Percentiles rank a stretch among this genome's conserved stretches.
Conservation (phyloP, 1,139 yeast genomes). For the Candida sp. region DNA sequence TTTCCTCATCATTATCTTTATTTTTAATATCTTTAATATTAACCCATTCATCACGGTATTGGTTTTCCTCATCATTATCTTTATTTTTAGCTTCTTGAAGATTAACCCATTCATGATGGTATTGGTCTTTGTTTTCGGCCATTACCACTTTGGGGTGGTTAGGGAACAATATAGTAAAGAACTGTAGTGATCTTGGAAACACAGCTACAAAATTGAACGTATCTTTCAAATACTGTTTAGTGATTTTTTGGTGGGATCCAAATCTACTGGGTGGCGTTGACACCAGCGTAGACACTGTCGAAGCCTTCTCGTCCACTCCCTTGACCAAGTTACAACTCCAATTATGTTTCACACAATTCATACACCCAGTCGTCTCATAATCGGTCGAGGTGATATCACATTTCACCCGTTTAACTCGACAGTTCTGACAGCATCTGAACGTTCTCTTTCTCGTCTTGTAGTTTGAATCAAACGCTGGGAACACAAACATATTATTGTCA, state of each 20-base stretch:
- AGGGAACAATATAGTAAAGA: conserved; percentile 21
- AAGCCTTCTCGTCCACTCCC: not conserved
- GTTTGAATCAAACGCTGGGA: conserved; percentile 56
- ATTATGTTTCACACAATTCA: conserved; percentile 22
- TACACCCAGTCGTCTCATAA: conserved; percentile 36
- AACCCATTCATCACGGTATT: too few species aligned
- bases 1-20: conserved; percentile 11
- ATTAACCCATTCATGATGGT: conserved; percentile 6
- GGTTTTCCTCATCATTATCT: conserved; percentile 1
- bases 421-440: conserved; percentile 50
- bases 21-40: conserved; percentile 8
- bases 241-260: conserved; percentile 4
- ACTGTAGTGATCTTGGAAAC: conserved; percentile 14
- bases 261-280: not conserved
- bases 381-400: conserved; percentile 31
- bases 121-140: conserved; percentile 15
- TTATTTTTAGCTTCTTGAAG: not conserved
- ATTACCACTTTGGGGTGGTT: conserved; percentile 27
- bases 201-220: conserved; percentile 24
- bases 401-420: conserved; percentile 41
- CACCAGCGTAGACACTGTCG: not conserved
- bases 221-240: conserved; percentile 20
- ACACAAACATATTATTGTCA: conserved; percentile 59
- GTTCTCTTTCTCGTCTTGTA: conserved; percentile 53
- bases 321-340: conserved; percentile 10